Evolutionary conservation across 202 grass and related monocot species (phyloP), one percentile per base, ranked within the genome.

Genomic region (Dendrocalamus latiflorus): DNA sequence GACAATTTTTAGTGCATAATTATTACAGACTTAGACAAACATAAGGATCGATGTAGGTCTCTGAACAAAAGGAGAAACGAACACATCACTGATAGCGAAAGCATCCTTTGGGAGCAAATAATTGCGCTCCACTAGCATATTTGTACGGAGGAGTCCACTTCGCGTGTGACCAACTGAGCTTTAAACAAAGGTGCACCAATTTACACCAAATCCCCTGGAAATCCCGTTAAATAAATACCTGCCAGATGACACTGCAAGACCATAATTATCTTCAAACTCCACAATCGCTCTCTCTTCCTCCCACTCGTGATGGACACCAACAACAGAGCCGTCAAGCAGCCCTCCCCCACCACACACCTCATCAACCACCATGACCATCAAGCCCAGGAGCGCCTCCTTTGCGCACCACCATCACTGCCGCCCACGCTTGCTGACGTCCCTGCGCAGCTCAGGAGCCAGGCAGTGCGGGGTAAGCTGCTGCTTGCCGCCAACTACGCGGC

Each of bases 401-500:
- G 38, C 63, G 36, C 18, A 36, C 55, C 62, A 50, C 37, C 36
- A 0, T 2, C 68, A 4, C 48, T 50, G 44, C 44, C 44, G 44
- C 44, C 44, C 44, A 14, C 44, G 4, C 8, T 26, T 41, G 7
- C 7, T 11, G 47, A 54, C 15, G 18, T 28, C 8, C 57, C 58
- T 61, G 77, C 28, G 44, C 44, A 45, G 77, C 77, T 78, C 2
- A 70, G 53, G n/a, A 22, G 5, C 45, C 42, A 20, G 56, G 17
- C 44, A 14, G 30, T 24, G 18, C 45, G 61, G 13, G 61, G 44
- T 24, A 25, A 20, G 8, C 6, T 82, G 34, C 87, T 95, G 20
- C 58, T 85, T 36, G 65, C 54, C 16, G 33, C 67, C 21, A 85
- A 68, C 42, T 93, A 87, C 76, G 67, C 66, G 9, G 36, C 76